Base-by-base conservation (phyloP, 2,329 filamentous ascomycete species). In the Hymenoscyphus fraxineus region DNA sequence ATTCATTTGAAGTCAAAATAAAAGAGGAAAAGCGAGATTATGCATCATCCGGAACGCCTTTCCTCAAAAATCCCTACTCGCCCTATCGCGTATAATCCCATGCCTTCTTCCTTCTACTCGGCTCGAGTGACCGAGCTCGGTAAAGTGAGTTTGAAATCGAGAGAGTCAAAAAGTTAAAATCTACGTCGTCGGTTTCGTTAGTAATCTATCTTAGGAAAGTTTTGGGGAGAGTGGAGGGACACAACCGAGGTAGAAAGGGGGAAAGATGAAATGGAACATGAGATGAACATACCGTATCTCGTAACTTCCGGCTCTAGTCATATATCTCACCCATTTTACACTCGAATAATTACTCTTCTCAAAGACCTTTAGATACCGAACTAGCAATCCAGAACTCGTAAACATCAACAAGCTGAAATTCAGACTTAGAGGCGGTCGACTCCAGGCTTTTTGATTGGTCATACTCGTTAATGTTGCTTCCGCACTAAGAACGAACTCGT, bases 281-380 rank as follows among this genome's bases (percentile, higher is more conserved):
- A 56, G 54, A 57, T n/a, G 35, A 62, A 70, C 68, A 67, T 69
- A 96, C 89, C 93, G 84, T 76, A 99, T 97, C 80, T 99, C 95
- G 78, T 99, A 99, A 78, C 93, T 97, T 35, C 95, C 95, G 16
- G 94, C 95, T 70, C 94, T 88, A 19, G 95, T 99, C 95, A 99
- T 98, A 78, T 99, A 99, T 72, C 95, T 83, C 72, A 99, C 95
- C 95, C 95, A 99, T 79, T 99, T 99, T 59, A 99, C 95, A 75
- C 93, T 97, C 68, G 91, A 96, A 77, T 99, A 99, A 78, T 98
- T 98, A 78, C 87, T 95, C 87, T 99, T 99, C 81, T 99, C 95
- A 80, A 99, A 99, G 1, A 99, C 95, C 80, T 99, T 99, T 64
- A 99, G 80, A 77, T 99, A 99, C 59, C 96, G 83, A 64, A 99